Evolutionary conservation across 2,329 filamentous ascomycete genomes (phyloP).

Genomic region (Aspergillus intermedius): DNA sequence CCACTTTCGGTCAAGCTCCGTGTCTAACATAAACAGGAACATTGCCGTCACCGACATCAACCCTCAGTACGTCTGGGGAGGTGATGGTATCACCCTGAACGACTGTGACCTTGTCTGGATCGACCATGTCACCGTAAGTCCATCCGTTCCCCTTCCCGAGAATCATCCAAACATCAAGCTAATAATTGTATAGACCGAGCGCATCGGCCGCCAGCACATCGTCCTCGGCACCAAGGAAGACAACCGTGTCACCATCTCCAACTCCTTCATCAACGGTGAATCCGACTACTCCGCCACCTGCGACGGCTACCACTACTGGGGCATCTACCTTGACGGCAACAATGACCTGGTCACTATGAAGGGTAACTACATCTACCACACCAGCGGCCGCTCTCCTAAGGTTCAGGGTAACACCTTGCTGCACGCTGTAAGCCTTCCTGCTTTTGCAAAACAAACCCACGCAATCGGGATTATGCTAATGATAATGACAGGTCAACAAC

Average conservation of each 20-base stretch:
- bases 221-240: constrained; percentile 51
- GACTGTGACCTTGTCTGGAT: constrained; percentile 42
- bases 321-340: constrained; percentile 51
- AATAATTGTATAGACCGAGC: constrained; percentile 39
- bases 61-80: constrained; percentile 55
- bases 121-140: constrained; percentile 42
- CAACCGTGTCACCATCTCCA: constrained; percentile 54
- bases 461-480: background rate
- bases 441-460: background rate
- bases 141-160: background rate
- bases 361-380: constrained; percentile 56
- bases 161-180: background rate
- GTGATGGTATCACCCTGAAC: constrained; percentile 52
- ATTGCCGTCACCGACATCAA: constrained; percentile 52
- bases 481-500: constrained; percentile 47
- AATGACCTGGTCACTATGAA: constrained; percentile 54
- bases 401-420: constrained; percentile 50
- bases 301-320: constrained; percentile 56
- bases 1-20: background rate
- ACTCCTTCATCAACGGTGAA: constrained; percentile 53
- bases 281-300: constrained; percentile 52
- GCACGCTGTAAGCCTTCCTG: constrained; percentile 37
- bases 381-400: constrained; percentile 53
- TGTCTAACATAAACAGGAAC: constrained; percentile 25
- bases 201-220: constrained; percentile 56